Conservation (phyloP, 768 basidiomycete genomes). For the Russula dissimulans region DNA sequence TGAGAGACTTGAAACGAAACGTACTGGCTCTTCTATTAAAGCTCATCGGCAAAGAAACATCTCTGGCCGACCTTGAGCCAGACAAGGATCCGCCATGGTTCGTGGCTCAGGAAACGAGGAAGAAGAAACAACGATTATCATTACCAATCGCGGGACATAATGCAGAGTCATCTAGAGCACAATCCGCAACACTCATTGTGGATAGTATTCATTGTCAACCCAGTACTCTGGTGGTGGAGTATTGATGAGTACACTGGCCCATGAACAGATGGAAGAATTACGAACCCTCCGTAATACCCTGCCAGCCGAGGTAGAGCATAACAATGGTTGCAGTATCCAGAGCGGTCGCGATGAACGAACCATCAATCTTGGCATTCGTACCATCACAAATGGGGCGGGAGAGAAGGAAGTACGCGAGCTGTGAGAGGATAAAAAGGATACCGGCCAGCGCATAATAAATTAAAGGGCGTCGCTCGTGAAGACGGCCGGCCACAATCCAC, state of each 20-base stretch:
- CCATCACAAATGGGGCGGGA: slow-evolving; percentile 66
- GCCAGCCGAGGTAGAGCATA: slow-evolving; percentile 71
- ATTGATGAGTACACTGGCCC: neutral
- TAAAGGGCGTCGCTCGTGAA: slow-evolving; percentile 75
- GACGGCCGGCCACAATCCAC: slow-evolving; percentile 65
- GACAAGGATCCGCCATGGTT: neutral
- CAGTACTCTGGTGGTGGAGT: slow-evolving; percentile 29
- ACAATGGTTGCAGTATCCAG: slow-evolving; percentile 70
- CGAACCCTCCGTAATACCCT: slow-evolving; percentile 80
- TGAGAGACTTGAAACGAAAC: slow-evolving; percentile 3
- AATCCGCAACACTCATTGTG: neutral
- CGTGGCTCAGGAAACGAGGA: neutral
- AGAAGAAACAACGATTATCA: neutral
- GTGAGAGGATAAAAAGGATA: slow-evolving; percentile 68
- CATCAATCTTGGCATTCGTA: slow-evolving; percentile 65
- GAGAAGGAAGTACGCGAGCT: slow-evolving; percentile 78
- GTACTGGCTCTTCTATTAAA: neutral
- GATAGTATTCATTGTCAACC: slow-evolving; percentile 42
- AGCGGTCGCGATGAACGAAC: slow-evolving; percentile 77
- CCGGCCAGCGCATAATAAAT: slow-evolving; percentile 67
- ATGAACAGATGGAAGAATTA: slow-evolving; percentile 1
- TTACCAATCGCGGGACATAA: neutral
- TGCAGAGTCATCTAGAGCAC: neutral
- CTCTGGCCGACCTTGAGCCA: too few species aligned
- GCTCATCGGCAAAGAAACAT: too few species aligned